phyloP scores from a whole-genome alignment of 1,139 yeast species.

The Casaregolazyma suthepensis region DNA sequence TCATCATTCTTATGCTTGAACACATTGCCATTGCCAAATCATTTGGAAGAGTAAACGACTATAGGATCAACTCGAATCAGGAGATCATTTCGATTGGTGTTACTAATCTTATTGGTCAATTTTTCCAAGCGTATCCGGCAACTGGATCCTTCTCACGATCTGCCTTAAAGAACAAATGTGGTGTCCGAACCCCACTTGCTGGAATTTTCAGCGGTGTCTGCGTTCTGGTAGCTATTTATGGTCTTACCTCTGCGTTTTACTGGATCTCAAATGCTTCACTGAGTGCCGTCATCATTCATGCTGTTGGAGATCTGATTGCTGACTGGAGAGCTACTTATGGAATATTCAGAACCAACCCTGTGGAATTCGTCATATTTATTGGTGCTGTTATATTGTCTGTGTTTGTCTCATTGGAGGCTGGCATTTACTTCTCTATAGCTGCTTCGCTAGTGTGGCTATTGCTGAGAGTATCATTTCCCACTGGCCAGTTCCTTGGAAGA shows the following conservation, averaged over 20 bases:
- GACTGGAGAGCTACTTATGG: constrained; percentile 64
- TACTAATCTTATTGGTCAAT: constrained; percentile 83
- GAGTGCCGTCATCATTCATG: constrained; percentile 85
- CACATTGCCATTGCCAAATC: constrained; percentile 93
- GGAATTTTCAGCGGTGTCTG: constrained; percentile 88
- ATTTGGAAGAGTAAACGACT: constrained; percentile 87
- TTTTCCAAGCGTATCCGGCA: constrained; percentile 90
- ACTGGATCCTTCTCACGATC: constrained; percentile 96
- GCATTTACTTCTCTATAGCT: constrained; percentile 84
- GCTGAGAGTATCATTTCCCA: constrained; percentile 71
- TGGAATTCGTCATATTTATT: constrained; percentile 71
- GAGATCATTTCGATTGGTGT: constrained; percentile 93
- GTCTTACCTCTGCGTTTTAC: constrained; percentile 74
- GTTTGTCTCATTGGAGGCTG: constrained; percentile 76
- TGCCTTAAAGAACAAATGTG: constrained; percentile 90
- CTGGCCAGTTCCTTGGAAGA: constrained; percentile 77
- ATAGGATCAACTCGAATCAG: constrained; percentile 87
- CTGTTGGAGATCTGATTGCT: constrained; percentile 85
- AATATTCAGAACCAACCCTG: constrained; percentile 70
- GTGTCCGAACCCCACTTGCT: constrained; percentile 90
- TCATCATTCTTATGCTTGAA: constrained; percentile 74
- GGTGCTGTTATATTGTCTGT: constrained; percentile 75
- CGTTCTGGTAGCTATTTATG: constrained; percentile 79
- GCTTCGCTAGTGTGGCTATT: constrained; percentile 74
- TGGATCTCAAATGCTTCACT: constrained; percentile 88